These are phyloP conservation scores for Soucietia sequanensis DNA, from an alignment of 805 yeast species.

Conservation along the genomic window DNA sequence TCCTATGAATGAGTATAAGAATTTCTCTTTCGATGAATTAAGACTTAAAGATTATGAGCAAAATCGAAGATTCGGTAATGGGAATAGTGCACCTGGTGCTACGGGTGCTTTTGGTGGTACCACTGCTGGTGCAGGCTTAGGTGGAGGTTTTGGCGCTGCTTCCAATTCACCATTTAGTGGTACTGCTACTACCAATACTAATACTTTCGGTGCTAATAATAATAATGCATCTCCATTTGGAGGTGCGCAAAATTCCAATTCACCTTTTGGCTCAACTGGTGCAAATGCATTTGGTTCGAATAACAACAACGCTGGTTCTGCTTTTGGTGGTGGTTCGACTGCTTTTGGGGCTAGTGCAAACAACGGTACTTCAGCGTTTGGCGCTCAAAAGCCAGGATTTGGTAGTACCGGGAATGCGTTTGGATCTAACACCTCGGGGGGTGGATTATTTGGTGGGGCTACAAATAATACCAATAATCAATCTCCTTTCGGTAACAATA, in stretches of 20 bases:
- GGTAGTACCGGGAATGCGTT: slow-evolving; percentile 10
- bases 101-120: slow-evolving; percentile 20
- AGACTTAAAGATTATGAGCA: slow-evolving; percentile 85
- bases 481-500: slow-evolving; percentile 38
- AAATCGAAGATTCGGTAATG: slow-evolving; percentile 60
- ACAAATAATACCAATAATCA: slow-evolving; percentile 7
- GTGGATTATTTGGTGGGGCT: slow-evolving; percentile 21
- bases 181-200: slow-evolving; percentile 24
- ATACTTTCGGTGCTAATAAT: slow-evolving; percentile 19
- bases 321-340: slow-evolving; percentile 21
- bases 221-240: slow-evolving; percentile 42
- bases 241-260: slow-evolving; percentile 8
- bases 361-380: slow-evolving; percentile 22
- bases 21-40: slow-evolving; percentile 82
- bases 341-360: slow-evolving; percentile 33
- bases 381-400: slow-evolving; percentile 18
- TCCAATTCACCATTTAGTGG: slow-evolving; percentile 19
- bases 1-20: slow-evolving; percentile 87
- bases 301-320: slow-evolving; percentile 14
- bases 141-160: slow-evolving; percentile 6
- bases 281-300: slow-evolving; percentile 7
- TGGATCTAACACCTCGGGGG: slow-evolving; percentile 13
- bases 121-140: slow-evolving; percentile 19
- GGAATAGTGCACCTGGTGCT: slow-evolving; percentile 32
- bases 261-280: slow-evolving; percentile 14